These are phyloP conservation scores for Madurella mycetomatis DNA, from an alignment of 2,329 filamentous ascomycete species.

Conservation along the genomic window DNA sequence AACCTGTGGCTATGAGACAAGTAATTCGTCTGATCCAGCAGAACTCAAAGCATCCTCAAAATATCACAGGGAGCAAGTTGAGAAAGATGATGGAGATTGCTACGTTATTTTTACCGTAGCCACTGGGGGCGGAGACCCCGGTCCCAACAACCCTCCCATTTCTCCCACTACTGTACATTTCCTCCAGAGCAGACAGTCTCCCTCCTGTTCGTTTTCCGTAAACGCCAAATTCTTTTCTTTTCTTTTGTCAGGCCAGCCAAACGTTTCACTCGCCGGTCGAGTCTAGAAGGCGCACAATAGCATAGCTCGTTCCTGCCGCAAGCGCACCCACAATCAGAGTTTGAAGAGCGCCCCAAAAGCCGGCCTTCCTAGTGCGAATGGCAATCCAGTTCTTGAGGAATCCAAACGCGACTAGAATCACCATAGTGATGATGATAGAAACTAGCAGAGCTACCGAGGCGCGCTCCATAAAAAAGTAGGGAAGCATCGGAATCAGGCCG, in stretches of 20 bases:
- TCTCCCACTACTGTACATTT: too few species aligned
- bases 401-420: slow-evolving; percentile 60
- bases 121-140: too few species aligned
- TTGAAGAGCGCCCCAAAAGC: slow-evolving; percentile 56
- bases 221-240: background rate
- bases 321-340: slow-evolving; percentile 61
- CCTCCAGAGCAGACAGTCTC: background rate
- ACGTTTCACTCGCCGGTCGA: slow-evolving; percentile 5
- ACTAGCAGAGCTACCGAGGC: slow-evolving; percentile 51
- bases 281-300: slow-evolving; percentile 55
- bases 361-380: slow-evolving; percentile 47
- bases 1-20: too few species aligned
- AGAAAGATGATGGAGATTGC: too few species aligned
- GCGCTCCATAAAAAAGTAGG: slow-evolving; percentile 57
- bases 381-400: slow-evolving; percentile 57
- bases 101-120: too few species aligned
- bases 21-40: too few species aligned
- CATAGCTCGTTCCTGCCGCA: slow-evolving; percentile 63
- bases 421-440: slow-evolving; percentile 56
- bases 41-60: too few species aligned
- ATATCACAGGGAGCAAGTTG: too few species aligned
- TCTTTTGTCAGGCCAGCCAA: background rate
- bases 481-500: slow-evolving; percentile 65
- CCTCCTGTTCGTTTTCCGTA: background rate
- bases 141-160: too few species aligned